Evolutionary conservation across 2,329 filamentous ascomycete species (phyloP).

Genomic region (Fusarium duplospermum): DNA sequence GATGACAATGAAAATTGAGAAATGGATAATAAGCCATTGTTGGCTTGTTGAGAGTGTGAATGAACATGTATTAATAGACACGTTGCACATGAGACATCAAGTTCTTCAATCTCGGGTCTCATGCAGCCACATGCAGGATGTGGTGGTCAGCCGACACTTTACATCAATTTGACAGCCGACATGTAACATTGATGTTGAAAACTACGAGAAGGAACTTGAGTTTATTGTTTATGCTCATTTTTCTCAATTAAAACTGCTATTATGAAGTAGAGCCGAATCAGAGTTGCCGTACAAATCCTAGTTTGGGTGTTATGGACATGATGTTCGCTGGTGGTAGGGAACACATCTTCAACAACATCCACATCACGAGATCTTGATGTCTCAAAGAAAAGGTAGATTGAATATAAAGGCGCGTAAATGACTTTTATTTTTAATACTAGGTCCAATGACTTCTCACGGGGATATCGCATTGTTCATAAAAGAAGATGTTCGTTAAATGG

Average conservation of each 20-base stretch:
- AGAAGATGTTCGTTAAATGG: not conserved
- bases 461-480: not conserved
- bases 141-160: not conserved
- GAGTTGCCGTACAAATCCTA: too few relatives aligned
- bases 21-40: not conserved
- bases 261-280: too few relatives aligned
- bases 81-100: not conserved
- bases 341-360: not conserved
- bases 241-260: too few relatives aligned
- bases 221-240: not conserved
- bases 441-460: not conserved
- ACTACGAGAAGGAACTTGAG: not conserved
- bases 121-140: not conserved
- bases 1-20: not conserved
- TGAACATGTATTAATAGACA: not conserved
- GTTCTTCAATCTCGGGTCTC: not conserved
- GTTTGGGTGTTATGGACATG: too few relatives aligned
- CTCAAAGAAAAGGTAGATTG: not conserved
- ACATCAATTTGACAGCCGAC: not conserved
- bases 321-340: not conserved
- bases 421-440: too few relatives aligned
- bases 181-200: not conserved
- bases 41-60: not conserved
- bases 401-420: not conserved
- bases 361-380: not conserved